Conservation (phyloP, 2,329 filamentous ascomycete species). For the Magnaporthiopsis rhizophila region DNA sequence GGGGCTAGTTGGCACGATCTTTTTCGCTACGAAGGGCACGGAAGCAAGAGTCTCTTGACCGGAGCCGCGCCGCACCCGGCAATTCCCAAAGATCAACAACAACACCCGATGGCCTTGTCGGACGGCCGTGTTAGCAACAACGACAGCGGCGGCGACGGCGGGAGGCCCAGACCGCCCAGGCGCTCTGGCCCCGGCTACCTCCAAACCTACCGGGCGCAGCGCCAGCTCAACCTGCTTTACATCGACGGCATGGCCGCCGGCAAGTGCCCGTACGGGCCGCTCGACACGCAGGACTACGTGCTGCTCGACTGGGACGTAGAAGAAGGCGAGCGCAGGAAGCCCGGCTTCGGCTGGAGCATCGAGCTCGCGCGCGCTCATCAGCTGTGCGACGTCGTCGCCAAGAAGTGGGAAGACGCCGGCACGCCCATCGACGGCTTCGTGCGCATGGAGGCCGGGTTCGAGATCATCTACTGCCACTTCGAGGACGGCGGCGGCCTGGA, state of each 20-base stretch:
- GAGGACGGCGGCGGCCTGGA: conserved; percentile 26
- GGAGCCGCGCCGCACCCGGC: not conserved
- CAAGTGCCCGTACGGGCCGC: conserved; percentile 56
- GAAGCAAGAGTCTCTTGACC: not conserved
- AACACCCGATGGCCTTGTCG: conserved; percentile 3
- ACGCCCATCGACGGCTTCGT: conserved; percentile 53
- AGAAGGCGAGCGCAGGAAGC: not conserved
- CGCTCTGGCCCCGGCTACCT: conserved; percentile 43
- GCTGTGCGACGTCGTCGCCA: conserved; percentile 45
- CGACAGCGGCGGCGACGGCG: conserved; percentile 6
- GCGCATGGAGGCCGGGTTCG: conserved; percentile 63
- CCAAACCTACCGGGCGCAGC: conserved; percentile 55
- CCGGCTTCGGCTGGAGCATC: conserved; percentile 4
- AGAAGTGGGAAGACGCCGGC: conserved; percentile 31
- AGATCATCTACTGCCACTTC: conserved; percentile 63
- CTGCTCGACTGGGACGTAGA: conserved; percentile 25
- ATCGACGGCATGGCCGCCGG: conserved; percentile 63
- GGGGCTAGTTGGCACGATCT: not conserved
- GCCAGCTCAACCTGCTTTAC: conserved; percentile 54
- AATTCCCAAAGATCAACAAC: conserved; percentile 1
- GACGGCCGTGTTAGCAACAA: conserved; percentile 1
- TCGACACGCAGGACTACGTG: conserved; percentile 59
- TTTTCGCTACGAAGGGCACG: not conserved
- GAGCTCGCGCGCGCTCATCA: conserved; percentile 45
- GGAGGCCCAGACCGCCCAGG: conserved; percentile 1